These are phyloP conservation scores for Chernovozyma aurita DNA, from an alignment of 1,139 yeast genomes.

Conservation along the genomic window DNA sequence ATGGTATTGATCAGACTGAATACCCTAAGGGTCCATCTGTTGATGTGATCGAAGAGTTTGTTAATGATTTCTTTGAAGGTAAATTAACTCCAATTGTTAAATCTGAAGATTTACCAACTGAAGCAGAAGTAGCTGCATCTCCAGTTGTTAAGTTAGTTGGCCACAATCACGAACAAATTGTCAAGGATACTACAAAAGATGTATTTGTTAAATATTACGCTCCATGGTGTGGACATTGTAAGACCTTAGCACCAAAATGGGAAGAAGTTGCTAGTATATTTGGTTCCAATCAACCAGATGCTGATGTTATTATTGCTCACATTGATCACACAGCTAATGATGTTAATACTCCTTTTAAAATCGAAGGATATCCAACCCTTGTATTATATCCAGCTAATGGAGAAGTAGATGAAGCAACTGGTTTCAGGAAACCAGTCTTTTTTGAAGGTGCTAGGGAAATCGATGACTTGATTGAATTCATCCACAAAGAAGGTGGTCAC, in stretches of 20 bases:
- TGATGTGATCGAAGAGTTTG: constrained; percentile 51
- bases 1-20: constrained; percentile 52
- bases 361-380: constrained; percentile 92
- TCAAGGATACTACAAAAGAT: constrained; percentile 70
- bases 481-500: constrained; percentile 60
- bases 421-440: constrained; percentile 58
- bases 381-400: constrained; percentile 88
- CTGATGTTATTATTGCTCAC: constrained; percentile 72
- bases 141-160: constrained; percentile 81
- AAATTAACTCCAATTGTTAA: constrained; percentile 69
- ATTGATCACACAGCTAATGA: constrained; percentile 89
- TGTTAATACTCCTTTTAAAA: constrained; percentile 60
- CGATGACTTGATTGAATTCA: constrained; percentile 65
- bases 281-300: constrained; percentile 41
- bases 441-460: constrained; percentile 73
- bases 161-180: constrained; percentile 69
- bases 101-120: constrained; percentile 78
- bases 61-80: constrained; percentile 61
- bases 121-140: constrained; percentile 61
- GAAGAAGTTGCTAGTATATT: constrained; percentile 78
- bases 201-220: constrained; percentile 93
- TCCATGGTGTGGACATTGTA: constrained; percentile 99
- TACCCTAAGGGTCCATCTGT: constrained; percentile 39
- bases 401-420: constrained; percentile 54
- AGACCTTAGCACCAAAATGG: constrained; percentile 87